Evolutionary conservation across 148 eudicot genomes (phyloP).

Genomic region (Rhododendron henanense): DNA sequence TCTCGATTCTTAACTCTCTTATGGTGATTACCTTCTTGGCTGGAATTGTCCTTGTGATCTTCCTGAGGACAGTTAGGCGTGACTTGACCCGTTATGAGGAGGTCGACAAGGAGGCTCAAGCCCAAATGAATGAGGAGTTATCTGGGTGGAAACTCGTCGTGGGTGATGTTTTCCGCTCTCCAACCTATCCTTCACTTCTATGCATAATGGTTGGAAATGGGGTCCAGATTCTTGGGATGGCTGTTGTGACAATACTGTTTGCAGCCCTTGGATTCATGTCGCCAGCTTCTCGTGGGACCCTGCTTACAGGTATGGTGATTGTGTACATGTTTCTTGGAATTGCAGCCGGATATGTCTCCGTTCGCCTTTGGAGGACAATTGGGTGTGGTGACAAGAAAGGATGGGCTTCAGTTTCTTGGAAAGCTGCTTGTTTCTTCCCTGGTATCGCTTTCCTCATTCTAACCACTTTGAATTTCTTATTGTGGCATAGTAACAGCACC

Average conservation of each 20-base stretch:
- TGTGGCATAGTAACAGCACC: constrained; percentile 28
- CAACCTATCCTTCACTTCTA: constrained; percentile 23
- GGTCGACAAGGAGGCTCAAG: constrained; percentile 28
- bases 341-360: constrained; percentile 33
- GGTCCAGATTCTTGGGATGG: constrained; percentile 37
- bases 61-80: constrained; percentile 32
- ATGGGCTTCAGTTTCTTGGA: constrained; percentile 37
- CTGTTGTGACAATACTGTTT: constrained; percentile 32
- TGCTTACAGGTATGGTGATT: constrained; percentile 28
- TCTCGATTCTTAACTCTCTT: constrained; percentile 30
- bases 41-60: constrained; percentile 36
- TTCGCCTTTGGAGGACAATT: constrained; percentile 36
- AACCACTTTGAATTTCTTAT: constrained; percentile 21
- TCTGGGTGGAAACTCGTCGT: constrained; percentile 31
- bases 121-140: constrained; percentile 27
- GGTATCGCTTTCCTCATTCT: constrained; percentile 32
- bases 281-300: constrained; percentile 36
- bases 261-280: constrained; percentile 43
- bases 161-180: constrained; percentile 34
- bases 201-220: constrained; percentile 36
- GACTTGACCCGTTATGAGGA: constrained; percentile 35
- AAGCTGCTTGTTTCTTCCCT: constrained; percentile 37
- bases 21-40: constrained; percentile 39
- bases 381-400: constrained; percentile 28
- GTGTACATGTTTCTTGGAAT: constrained; percentile 37